Evolutionary conservation across 2,329 filamentous ascomycete genomes (phyloP).

Genomic region (Knufia fluminis): DNA sequence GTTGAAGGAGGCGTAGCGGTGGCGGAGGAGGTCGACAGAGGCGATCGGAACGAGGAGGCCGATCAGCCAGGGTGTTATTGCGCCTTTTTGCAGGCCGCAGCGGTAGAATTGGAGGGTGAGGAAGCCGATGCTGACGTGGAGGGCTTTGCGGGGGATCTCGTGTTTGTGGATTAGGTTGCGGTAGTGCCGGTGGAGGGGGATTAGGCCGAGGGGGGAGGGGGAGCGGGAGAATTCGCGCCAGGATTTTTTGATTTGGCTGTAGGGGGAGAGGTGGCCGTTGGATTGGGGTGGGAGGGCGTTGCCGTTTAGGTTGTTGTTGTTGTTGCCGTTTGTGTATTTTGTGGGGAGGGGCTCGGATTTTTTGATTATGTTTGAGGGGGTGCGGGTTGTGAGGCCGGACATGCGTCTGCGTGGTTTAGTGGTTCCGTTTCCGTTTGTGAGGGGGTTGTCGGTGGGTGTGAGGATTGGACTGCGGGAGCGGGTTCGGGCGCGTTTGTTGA

Average conservation of each 20-base stretch:
- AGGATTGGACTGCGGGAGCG: constrained; percentile 61
- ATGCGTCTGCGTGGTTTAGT: constrained; percentile 37
- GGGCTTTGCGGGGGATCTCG: constrained; percentile 84
- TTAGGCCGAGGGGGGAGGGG: constrained; percentile 84
- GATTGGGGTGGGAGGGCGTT: constrained; percentile 28
- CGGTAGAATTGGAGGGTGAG: constrained; percentile 79
- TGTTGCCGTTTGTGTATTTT: constrained; percentile 25
- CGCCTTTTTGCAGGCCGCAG: constrained; percentile 62
- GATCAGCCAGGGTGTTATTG: constrained; percentile 79
- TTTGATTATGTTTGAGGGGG: constrained; percentile 26
- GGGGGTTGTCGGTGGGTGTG: constrained; percentile 24
- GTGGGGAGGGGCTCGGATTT: constrained; percentile 32
- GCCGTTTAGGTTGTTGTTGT: constrained; percentile 11
- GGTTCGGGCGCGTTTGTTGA: constrained; percentile 53
- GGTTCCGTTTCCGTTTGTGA: constrained; percentile 20
- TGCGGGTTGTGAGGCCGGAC: constrained; percentile 43
- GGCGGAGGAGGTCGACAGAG: constrained; percentile 69
- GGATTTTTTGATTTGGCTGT: constrained; percentile 50
- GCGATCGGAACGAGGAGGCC: constrained; percentile 74
- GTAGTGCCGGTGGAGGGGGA: constrained; percentile 90
- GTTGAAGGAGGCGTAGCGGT: constrained; percentile 74
- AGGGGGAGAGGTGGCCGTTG: constrained; percentile 64
- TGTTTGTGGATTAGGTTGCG: constrained; percentile 88
- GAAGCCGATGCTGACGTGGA: constrained; percentile 96
- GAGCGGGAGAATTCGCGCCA: constrained; percentile 86